Evolutionary conservation across 768 basidiomycete genomes (phyloP), one percentile per base, ranked within the genome.

Genomic region (Chalciporus sphaerocephalus): DNA sequence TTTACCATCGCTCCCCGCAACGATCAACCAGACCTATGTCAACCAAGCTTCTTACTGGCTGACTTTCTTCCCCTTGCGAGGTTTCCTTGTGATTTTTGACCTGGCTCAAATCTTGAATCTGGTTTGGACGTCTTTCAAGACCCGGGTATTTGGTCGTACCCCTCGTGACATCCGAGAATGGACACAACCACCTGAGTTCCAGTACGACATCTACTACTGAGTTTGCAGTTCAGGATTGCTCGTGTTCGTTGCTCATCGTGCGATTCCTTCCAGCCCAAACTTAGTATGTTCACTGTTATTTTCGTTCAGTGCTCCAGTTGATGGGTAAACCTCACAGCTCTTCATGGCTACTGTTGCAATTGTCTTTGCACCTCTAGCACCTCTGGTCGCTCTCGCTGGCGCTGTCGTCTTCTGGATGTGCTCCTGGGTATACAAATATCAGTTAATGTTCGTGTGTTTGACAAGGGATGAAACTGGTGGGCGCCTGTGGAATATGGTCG

Each of bases 71-170:
- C 92, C 93, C 6, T 74, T 98, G 28, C 90, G 95, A 61, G 96
- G 94, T 20, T 96, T 97, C 78, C 78, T 98, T 33, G 87, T 82
- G 9, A 73, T 97, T 45, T 98, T 98, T 60, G 96, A 99, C 64
- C 73, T 99, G 25, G 95, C 96, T 6, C 96, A 99, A 67, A 81
- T 98, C 40, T 66, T 98, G 68, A 96, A 96, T 60, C 74, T 99
- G 20, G 56, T 93, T 27, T 87, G 83, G 79, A 74, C 87, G 33
- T 86, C 81, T n/a, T 74, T 94, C 73, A 86, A 84, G 70, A 92
- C 87, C 16, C 80, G 72, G 87, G 59, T 85, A 15, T 85, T 93
- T 56, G 92, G 92, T 13, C 82, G 92, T 28, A 95, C 92, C 0
- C 91, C 90, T 47, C 81, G 92, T 42, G 91, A 92, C 55, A 87